Evolutionary conservation across 768 basidiomycete genomes (phyloP).

Genomic region (Mycena metata): DNA sequence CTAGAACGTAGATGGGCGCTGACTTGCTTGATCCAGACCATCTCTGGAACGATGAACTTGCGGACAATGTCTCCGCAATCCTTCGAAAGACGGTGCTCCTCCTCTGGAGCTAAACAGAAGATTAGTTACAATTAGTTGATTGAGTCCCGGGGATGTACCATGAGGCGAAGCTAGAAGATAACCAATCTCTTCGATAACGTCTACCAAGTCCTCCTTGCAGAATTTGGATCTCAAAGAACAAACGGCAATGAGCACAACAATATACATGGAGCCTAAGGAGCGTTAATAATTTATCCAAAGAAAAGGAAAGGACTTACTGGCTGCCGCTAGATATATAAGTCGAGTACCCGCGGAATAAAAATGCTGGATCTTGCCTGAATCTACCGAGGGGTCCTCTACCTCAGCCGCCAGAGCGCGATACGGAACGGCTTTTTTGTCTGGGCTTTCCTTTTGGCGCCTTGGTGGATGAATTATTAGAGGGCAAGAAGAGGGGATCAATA

Average conservation of each 20-base stretch:
- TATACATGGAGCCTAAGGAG: slow-evolving; percentile 15
- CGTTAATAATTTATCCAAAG: neutral
- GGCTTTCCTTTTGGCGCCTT: no score
- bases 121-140: neutral
- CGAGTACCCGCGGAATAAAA: neutral
- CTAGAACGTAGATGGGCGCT: neutral
- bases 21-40: slow-evolving; percentile 11
- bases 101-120: neutral
- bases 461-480: no score
- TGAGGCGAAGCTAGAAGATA: slow-evolving; percentile 8
- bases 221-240: neutral
- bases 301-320: neutral
- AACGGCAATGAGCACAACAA: slow-evolving; percentile 3
- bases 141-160: neutral
- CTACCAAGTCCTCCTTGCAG: slow-evolving; percentile 3
- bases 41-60: neutral
- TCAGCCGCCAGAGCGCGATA: neutral
- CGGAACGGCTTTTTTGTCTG: no score
- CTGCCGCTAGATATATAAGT: slow-evolving; percentile 7
- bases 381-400: neutral
- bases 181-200: neutral
- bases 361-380: neutral
- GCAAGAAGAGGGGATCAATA: no score
- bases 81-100: neutral
- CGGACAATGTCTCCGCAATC: slow-evolving; percentile 5